Percentiles rank a stretch among this genome's conserved stretches.
phyloP scores from a whole-genome alignment of 2,329 filamentous ascomycete species.

The Phoma sp. region DNA sequence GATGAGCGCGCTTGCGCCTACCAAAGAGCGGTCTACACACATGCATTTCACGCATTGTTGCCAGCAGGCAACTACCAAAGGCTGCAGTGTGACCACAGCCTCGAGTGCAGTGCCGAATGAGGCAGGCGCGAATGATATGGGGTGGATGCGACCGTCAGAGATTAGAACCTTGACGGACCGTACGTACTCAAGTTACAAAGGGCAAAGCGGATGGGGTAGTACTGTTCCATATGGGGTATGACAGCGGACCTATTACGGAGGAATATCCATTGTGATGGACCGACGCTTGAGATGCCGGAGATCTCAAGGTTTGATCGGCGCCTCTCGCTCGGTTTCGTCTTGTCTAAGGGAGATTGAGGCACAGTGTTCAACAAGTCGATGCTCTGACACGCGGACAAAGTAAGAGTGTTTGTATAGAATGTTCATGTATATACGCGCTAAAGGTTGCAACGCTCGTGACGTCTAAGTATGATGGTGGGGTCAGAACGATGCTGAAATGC shows the following conservation, averaged over 20 bases:
- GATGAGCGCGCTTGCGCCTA: conserved; percentile 9
- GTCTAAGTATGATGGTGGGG: conserved; percentile 21
- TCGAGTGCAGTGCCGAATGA: neutral
- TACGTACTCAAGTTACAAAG: neutral
- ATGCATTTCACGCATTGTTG: conserved; percentile 7
- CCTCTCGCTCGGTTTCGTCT: neutral
- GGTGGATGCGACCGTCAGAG: conserved; percentile 3
- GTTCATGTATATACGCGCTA: conserved; percentile 32
- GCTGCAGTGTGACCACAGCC: conserved; percentile 6
- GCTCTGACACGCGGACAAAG: neutral
- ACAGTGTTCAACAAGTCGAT: neutral
- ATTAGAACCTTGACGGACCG: neutral
- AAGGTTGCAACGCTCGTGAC: conserved; percentile 27
- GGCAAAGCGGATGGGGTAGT: neutral
- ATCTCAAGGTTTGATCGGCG: neutral
- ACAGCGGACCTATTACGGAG: neutral
- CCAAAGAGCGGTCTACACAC: conserved; percentile 11
- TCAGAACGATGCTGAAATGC: conserved; percentile 20
- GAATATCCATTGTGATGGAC: neutral
- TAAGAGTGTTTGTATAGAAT: conserved; percentile 1
- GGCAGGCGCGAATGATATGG: neutral
- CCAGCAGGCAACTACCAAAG: neutral
- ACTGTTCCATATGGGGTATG: neutral
- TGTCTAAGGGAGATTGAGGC: neutral
- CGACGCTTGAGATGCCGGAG: neutral